Conservation (phyloP, 768 basidiomycete species). For the Termitomyces sp. region DNA sequence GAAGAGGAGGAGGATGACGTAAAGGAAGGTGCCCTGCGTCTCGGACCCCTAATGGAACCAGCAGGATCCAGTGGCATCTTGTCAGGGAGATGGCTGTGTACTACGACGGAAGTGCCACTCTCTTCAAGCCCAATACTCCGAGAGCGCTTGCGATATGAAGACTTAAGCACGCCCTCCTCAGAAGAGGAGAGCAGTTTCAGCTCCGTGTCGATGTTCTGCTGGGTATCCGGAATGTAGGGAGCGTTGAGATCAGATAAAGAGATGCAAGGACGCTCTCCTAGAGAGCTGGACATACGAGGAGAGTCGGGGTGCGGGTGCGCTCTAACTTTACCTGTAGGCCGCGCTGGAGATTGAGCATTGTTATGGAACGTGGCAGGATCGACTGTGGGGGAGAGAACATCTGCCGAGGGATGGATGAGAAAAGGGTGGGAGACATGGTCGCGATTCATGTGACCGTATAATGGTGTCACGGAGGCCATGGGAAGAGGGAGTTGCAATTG, state of each 20-base stretch:
- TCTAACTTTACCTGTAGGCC: neutral
- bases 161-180: neutral
- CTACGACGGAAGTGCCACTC: neutral
- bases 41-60: neutral
- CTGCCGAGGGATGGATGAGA: neutral
- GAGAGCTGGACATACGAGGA: constrained; percentile 1
- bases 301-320: constrained; percentile 2
- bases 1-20: constrained; percentile 11
- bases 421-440: constrained; percentile 2
- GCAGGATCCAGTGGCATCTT: neutral
- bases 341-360: neutral
- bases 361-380: constrained; percentile 9
- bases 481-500: constrained; percentile 5
- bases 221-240: constrained; percentile 10
- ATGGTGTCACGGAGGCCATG: neutral
- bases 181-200: neutral
- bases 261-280: constrained; percentile 8
- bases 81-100: neutral
- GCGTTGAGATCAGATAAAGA: constrained; percentile 15
- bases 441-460: constrained; percentile 2
- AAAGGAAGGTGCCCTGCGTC: constrained; percentile 11
- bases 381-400: constrained; percentile 5
- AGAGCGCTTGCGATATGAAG: constrained; percentile 5
- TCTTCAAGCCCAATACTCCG: neutral
- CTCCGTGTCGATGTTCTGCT: neutral